These are phyloP conservation scores for Thielaviopsis musarum DNA, from an alignment of 2,329 filamentous ascomycete genomes.

Conservation along the genomic window DNA sequence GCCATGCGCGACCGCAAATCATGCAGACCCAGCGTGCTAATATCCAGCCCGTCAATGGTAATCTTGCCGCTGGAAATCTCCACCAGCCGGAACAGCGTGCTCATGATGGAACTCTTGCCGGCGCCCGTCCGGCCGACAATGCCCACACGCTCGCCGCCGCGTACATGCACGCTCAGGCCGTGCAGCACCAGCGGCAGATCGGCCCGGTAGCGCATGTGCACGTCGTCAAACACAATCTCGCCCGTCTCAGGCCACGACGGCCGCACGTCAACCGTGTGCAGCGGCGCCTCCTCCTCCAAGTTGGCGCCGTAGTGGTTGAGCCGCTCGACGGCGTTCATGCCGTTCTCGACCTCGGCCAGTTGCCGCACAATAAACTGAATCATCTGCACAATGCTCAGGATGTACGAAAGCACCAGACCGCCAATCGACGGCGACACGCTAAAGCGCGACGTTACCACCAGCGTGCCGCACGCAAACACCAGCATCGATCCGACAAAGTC, in stretches of 20 bases:
- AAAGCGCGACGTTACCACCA: conserved; percentile 86
- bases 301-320: conserved; percentile 76
- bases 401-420: conserved; percentile 82
- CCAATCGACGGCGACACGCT: conserved; percentile 68
- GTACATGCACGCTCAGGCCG: conserved; percentile 54
- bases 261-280: conserved; percentile 57
- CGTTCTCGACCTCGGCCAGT: conserved; percentile 88
- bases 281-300: conserved; percentile 76
- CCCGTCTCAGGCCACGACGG: conserved; percentile 73
- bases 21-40: conserved; percentile 55
- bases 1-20: conserved; percentile 60
- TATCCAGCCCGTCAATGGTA: conserved; percentile 49
- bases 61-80: conserved; percentile 47
- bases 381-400: conserved; percentile 85
- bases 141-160: conserved; percentile 62
- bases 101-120: conserved; percentile 74
- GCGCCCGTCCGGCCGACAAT: conserved; percentile 70
- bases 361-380: conserved; percentile 91
- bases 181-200: conserved; percentile 57
- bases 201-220: conserved; percentile 62
- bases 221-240: conserved; percentile 58
- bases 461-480: conserved; percentile 73
- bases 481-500: conserved; percentile 71
- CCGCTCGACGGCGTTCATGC: conserved; percentile 93
- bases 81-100: conserved; percentile 60